Percentiles rank a stretch among this genome's conserved stretches.
Evolutionary conservation across 176 grass and related monocot species (phyloP).

Genomic region (Avena sativa): DNA sequence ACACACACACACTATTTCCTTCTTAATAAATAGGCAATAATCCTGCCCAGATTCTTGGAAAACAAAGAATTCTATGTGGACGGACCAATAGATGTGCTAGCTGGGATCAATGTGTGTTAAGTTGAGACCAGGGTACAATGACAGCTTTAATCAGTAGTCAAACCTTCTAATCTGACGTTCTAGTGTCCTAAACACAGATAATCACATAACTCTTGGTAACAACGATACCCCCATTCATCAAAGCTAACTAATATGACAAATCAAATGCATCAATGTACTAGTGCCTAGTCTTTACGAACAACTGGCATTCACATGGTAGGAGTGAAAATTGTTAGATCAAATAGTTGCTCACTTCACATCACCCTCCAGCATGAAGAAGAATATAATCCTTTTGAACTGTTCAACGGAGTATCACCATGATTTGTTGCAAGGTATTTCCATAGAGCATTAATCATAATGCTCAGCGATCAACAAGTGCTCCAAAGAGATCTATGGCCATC

Average conservation of each 20-base stretch:
- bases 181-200: not conserved
- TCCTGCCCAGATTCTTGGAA: not conserved
- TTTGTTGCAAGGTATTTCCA: not conserved
- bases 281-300: conserved; percentile 7
- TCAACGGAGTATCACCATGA: not conserved
- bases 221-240: not conserved
- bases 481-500: not conserved
- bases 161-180: not conserved
- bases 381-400: conserved; percentile 13
- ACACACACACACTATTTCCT: not conserved
- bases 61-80: not conserved
- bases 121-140: not conserved
- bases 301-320: not conserved
- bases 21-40: not conserved
- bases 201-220: not conserved
- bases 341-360: conserved; percentile 30
- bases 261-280: not conserved
- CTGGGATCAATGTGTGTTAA: not conserved
- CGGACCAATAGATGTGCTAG: not conserved
- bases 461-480: not conserved
- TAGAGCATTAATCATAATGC: not conserved
- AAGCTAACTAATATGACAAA: not conserved
- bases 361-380: conserved; percentile 23
- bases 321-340: conserved; percentile 8
- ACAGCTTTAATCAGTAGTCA: not conserved